Conservation (phyloP, 352 stramenopile species). For the Phytophthora pisi region DNA sequence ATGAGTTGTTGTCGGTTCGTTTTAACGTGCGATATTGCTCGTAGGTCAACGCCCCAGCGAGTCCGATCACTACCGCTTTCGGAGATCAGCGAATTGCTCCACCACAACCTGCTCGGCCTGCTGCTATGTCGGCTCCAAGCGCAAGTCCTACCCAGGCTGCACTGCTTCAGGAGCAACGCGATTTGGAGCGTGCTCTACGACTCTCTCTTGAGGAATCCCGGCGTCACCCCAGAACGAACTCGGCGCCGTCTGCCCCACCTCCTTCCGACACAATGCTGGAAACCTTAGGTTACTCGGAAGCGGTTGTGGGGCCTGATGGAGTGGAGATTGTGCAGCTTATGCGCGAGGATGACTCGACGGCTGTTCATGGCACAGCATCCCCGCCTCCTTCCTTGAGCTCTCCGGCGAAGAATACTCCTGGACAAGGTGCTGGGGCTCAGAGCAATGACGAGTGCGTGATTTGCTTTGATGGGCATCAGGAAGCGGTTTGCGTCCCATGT, state of each 20-base stretch:
- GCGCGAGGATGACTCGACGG: conserved; percentile 29
- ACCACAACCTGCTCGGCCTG: neutral
- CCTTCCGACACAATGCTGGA: conserved; percentile 45
- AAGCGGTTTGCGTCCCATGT: conserved; percentile 81
- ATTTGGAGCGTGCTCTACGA: conserved; percentile 62
- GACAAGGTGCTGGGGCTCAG: conserved; percentile 12
- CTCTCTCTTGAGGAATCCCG: conserved; percentile 65
- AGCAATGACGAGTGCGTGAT: conserved; percentile 71
- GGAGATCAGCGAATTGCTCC: conserved; percentile 5
- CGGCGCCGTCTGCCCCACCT: conserved; percentile 32
- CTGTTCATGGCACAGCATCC: conserved; percentile 19
- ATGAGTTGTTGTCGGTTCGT: neutral
- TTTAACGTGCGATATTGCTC: conserved; percentile 4
- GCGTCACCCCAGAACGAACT: conserved; percentile 27
- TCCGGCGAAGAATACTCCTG: conserved; percentile 8
- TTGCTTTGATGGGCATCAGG: conserved; percentile 81
- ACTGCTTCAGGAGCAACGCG: conserved; percentile 58
- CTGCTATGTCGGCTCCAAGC: neutral
- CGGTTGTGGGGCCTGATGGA: conserved; percentile 63
- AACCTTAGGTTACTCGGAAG: conserved; percentile 45
- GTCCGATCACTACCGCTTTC: conserved; percentile 37
- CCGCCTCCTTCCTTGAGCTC: conserved; percentile 14
- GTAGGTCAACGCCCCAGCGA: conserved; percentile 30
- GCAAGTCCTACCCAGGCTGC: conserved; percentile 17
- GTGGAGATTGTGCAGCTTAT: conserved; percentile 83